Conservation (phyloP, 1,139 yeast genomes). For the Meyerozyma elateridarum region DNA sequence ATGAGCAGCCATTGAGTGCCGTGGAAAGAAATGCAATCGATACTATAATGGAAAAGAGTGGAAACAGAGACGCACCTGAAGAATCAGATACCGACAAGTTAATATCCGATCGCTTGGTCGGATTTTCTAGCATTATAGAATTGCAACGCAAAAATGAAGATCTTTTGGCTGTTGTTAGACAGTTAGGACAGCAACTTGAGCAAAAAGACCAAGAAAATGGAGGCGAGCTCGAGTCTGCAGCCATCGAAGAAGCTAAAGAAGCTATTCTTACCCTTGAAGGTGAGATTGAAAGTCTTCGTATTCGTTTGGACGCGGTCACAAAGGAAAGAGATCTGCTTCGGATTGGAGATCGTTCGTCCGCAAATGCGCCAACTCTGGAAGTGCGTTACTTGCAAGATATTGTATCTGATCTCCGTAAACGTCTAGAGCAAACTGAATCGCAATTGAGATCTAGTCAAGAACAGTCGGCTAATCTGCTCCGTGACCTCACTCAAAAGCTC, state of each 20-base stretch:
- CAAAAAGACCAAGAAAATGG: slow-evolving; percentile 36
- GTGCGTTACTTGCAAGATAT: slow-evolving; percentile 24
- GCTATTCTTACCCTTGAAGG: slow-evolving; percentile 67
- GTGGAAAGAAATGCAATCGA: slow-evolving; percentile 55
- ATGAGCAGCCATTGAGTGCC: slow-evolving; percentile 52
- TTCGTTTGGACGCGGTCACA: slow-evolving; percentile 48
- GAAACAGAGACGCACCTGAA: slow-evolving; percentile 20
- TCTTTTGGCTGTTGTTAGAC: slow-evolving; percentile 60
- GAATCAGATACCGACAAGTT: slow-evolving; percentile 67
- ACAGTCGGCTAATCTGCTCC: slow-evolving; percentile 22
- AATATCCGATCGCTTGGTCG: slow-evolving; percentile 69
- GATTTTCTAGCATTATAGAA: slow-evolving; percentile 63
- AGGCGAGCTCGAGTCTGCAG: slow-evolving; percentile 47
- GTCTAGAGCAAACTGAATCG: slow-evolving; percentile 25
- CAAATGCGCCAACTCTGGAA: slow-evolving; percentile 12
- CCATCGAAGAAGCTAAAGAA: slow-evolving; percentile 68
- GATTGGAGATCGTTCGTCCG: slow-evolving; percentile 7
- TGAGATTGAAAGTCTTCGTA: slow-evolving; percentile 48
- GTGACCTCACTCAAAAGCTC: slow-evolving; percentile 25
- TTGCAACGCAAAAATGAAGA: slow-evolving; percentile 72
- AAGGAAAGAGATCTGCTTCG: slow-evolving; percentile 68
- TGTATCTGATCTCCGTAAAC: slow-evolving; percentile 25
- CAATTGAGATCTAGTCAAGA: slow-evolving; percentile 27
- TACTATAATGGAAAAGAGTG: slow-evolving; percentile 34
- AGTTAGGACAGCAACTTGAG: slow-evolving; percentile 68